Percentiles rank a stretch among this genome's conserved stretches.
Evolutionary conservation across 176 grass and related monocot genomes (phyloP).

Genomic region (Secale cereale): DNA sequence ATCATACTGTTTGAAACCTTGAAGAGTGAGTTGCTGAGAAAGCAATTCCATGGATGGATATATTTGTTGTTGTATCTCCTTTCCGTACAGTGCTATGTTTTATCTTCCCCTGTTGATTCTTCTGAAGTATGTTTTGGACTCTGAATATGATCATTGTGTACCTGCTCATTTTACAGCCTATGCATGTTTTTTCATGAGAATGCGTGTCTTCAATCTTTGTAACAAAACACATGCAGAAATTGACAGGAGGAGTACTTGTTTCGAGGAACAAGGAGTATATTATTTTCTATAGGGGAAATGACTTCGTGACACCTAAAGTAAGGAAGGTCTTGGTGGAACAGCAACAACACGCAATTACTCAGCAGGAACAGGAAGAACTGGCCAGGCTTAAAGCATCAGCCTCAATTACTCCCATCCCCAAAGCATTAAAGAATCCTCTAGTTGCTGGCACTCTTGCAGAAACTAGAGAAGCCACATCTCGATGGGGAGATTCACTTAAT

Average conservation of each 20-base stretch:
- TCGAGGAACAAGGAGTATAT: slow-evolving; percentile 96
- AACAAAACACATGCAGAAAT: slow-evolving; percentile 64
- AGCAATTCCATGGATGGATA: background rate
- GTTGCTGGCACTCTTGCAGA: slow-evolving; percentile 89
- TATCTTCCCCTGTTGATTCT: background rate
- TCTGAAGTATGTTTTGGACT: slow-evolving; percentile 19
- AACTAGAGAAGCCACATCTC: slow-evolving; percentile 70
- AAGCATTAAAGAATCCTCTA: slow-evolving; percentile 39
- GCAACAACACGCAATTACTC: slow-evolving; percentile 50
- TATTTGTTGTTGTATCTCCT: background rate
- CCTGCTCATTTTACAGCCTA: background rate
- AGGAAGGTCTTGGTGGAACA: slow-evolving; percentile 64
- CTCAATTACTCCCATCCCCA: slow-evolving; percentile 33
- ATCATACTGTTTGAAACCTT: background rate
- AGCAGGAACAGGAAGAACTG: slow-evolving; percentile 77
- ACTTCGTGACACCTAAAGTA: slow-evolving; percentile 73
- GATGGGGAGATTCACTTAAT: slow-evolving; percentile 60
- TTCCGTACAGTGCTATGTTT: background rate
- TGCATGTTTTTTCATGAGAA: slow-evolving; percentile 4
- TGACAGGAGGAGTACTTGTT: slow-evolving; percentile 92
- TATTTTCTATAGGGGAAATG: slow-evolving; percentile 93
- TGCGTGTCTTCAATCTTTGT: slow-evolving; percentile 26
- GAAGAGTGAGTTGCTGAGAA: background rate
- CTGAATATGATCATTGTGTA: slow-evolving; percentile 9
- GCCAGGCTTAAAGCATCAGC: slow-evolving; percentile 67